Base-by-base conservation (phyloP, 192 early-diverging fungal genomes). In the Backusella mclennaniae region DNA sequence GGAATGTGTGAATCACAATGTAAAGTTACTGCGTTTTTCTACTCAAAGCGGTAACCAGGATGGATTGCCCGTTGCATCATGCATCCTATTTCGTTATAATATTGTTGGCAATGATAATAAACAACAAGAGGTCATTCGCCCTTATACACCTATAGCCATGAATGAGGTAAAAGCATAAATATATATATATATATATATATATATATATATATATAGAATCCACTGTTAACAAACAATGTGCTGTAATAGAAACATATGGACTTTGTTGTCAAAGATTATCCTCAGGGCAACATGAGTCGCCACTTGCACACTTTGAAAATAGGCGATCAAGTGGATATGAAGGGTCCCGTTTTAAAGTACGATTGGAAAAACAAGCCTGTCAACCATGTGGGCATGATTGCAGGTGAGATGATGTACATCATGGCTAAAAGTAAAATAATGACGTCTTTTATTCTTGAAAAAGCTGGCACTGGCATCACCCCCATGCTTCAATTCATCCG, bases 391-490 rank as follows among this genome's bases (percentile, higher is more conserved):
- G 91, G 85, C 35, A 81, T 95, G 88, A 87, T 95, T 76, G 94
- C 94, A 69, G 81, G 81, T 78, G 33, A 33, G 33, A 33, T 33
- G 33, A 33, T 33, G 33, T 33, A 33, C 33, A 33, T 33, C 2
- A 33, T 33, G 33, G 33, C 33, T 33, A 33, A 33, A 33, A 33
- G 33, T 2, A 33, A 33, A 33, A 33, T 33, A 33, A 2, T 33
- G 33, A 33, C 33, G 33, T 33, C 33, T 33, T 33, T 33, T 33
- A 33, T 33, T 33, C 0, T 33, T 33, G 33, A 33, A 33, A 33
- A 44, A 75, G 93, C 92, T 52, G 94, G 94, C 9, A 87, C 91
- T 23, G 92, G 92, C 76, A 88, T 94, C 77, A 93, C 93, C 2
- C 92, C 92, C 68, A 91, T 69, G 73, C 74, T 88, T 68, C 90